Conservation (phyloP, 31 red algal genomes). For the Porphyra umbilicalis region DNA sequence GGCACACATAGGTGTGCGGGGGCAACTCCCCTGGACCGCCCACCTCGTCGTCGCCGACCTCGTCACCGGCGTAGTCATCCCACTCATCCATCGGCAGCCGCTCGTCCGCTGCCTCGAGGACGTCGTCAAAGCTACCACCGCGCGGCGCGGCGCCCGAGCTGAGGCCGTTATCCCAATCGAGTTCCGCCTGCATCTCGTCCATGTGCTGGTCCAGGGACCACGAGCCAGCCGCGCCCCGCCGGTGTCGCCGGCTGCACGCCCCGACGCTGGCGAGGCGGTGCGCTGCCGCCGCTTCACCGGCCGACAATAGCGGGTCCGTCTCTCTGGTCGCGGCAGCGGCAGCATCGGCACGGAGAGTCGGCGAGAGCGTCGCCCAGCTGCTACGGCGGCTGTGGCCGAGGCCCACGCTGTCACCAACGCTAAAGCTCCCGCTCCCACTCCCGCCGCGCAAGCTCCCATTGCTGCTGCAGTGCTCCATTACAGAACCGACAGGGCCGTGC, state of each 20-base stretch:
- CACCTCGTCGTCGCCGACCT: not conserved
- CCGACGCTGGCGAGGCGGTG: not conserved
- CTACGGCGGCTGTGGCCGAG: not conserved
- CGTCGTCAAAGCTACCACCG: not conserved
- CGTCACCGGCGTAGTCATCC: not conserved
- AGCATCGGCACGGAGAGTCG: too few relatives aligned
- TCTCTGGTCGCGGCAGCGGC: too few relatives aligned
- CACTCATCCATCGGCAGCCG: not conserved
- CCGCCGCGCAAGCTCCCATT: not conserved
- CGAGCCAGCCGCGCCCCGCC: not conserved
- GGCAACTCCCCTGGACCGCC: not conserved
- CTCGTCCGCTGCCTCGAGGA: not conserved
- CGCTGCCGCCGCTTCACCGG: not conserved
- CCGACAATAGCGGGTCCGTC: not conserved
- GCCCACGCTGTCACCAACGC: too few relatives aligned
- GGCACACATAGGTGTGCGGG: constrained; percentile 33
- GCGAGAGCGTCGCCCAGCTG: not conserved
- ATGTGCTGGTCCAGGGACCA: not conserved
- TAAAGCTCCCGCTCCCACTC: too few relatives aligned
- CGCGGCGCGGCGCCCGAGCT: too few relatives aligned
- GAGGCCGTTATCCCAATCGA: not conserved
- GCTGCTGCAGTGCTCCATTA: not conserved
- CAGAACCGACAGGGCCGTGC: not conserved
- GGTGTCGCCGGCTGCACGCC: not conserved
- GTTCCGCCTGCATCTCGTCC: not conserved